Base-by-base conservation (phyloP, 257 asterid genomes). In the Fraxinus excelsior region DNA sequence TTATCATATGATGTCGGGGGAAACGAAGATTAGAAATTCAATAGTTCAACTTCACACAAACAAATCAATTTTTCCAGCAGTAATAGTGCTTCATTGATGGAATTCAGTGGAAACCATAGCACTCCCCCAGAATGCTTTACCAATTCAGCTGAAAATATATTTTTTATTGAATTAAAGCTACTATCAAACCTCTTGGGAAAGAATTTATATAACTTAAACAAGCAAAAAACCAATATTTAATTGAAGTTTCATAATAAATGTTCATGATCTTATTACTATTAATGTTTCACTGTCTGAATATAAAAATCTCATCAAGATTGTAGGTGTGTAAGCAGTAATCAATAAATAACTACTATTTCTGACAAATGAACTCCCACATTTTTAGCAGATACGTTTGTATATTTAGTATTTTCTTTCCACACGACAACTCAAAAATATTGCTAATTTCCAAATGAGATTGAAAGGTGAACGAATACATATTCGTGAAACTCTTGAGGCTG, bases 1-100 rank as follows among this genome's bases (percentile, higher is more conserved):
- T 76, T 76, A 51, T 75, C 80, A 81, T 66, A 31, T 70, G 25
- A 19, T 69, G 72, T 68, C 18, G 44, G 31, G 68, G 75, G 31
- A 31, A 81, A 69, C 58, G 32, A 78, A 26, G 51, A 76, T 62
- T 35, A 49, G 82, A 76, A 72, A 44, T 60, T 46, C 38, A 72
- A 74, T 51, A 75, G 69, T 71, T 73, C 32, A 37, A 65, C 26
- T 74, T 53, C 23, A 46, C 64, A 75, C 58, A 60, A 74, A 71
- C 60, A 72, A 40, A 66, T 21, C 32, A 62, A 32, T 56, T 58
- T 56, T 58, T 76, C 56, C 21, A 72, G 35, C 5, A 37, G 66
- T 26, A 34, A 35, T 31, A 34, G 7, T 46, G 62, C 44, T 62
- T 44, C 44, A 49, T 56, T 35, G 3, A 19, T 34, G 32, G 56